Evolutionary conservation across 2,329 filamentous ascomycete species (phyloP).

Genomic region (Botrytis squamosa): DNA sequence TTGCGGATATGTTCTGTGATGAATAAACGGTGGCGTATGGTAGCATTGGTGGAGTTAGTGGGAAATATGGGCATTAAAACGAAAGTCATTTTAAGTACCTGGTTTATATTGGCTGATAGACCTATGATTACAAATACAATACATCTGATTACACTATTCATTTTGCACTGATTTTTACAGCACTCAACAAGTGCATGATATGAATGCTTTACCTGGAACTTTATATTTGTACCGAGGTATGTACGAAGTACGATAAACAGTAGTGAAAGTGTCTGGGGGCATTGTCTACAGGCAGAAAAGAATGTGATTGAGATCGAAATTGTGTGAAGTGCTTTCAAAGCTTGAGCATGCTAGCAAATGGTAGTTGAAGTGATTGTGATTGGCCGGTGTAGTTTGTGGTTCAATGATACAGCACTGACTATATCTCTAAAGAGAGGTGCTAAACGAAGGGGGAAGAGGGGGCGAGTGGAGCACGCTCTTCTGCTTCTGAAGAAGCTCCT

Average conservation of each 20-base stretch:
- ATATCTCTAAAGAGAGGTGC: neutral
- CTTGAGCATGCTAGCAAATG: neutral
- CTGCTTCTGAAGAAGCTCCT: neutral
- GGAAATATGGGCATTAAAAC: conserved; percentile 36
- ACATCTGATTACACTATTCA: conserved; percentile 15
- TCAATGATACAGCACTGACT: neutral
- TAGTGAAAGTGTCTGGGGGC: neutral
- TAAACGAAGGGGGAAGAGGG: neutral
- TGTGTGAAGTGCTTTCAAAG: neutral
- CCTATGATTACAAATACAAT: conserved; percentile 32
- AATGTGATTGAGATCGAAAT: neutral
- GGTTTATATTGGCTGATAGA: conserved; percentile 39
- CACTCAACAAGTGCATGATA: neutral
- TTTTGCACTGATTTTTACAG: neutral
- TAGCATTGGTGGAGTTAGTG: conserved; percentile 41
- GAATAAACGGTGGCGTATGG: conserved; percentile 39
- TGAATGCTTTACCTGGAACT: neutral
- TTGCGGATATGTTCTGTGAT: conserved; percentile 32
- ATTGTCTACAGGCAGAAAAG: neutral
- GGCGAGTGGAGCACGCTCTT: neutral
- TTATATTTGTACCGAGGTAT: neutral
- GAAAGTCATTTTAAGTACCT: conserved; percentile 31
- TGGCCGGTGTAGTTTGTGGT: neutral
- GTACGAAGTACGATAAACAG: neutral
- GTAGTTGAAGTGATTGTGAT: neutral